Conservation (phyloP, 2,329 filamentous ascomycete species). For the Pleoardoris graminearum region DNA sequence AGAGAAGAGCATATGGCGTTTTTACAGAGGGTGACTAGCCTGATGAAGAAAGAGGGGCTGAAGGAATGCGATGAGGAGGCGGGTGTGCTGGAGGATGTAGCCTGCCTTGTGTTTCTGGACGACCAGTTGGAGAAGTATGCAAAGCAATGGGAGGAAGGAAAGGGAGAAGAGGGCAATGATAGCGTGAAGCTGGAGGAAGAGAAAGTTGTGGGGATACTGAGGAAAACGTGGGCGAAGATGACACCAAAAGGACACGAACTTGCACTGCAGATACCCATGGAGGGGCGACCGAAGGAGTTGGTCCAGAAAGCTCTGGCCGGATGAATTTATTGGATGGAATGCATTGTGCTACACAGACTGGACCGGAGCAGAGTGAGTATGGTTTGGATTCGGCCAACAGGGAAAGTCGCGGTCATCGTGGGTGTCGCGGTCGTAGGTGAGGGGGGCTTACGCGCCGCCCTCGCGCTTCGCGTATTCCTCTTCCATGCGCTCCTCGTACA, state of each 20-base stretch:
- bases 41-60: slow-evolving; percentile 79
- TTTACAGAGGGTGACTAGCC: slow-evolving; percentile 64
- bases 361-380: background rate
- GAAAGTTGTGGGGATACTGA: slow-evolving; percentile 65
- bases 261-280: slow-evolving; percentile 42
- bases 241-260: slow-evolving; percentile 38
- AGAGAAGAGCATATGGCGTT: slow-evolving; percentile 49
- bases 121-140: slow-evolving; percentile 79
- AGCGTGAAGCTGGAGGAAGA: slow-evolving; percentile 67
- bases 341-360: slow-evolving; percentile 5
- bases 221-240: slow-evolving; percentile 50
- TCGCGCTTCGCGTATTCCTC: slow-evolving; percentile 48
- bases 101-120: slow-evolving; percentile 84
- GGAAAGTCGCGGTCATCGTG: background rate
- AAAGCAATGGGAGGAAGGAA: background rate
- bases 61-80: slow-evolving; percentile 65
- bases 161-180: slow-evolving; percentile 53
- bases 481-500: slow-evolving; percentile 46
- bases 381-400: background rate
- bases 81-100: slow-evolving; percentile 80
- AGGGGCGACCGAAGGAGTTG: slow-evolving; percentile 32
- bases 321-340: slow-evolving; percentile 9
- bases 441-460: slow-evolving; percentile 36
- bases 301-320: slow-evolving; percentile 40
- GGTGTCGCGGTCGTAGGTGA: background rate